These are phyloP conservation scores for Suhomyces chickasaworum DNA, from an alignment of 1,139 yeast species.

Conservation along the genomic window DNA sequence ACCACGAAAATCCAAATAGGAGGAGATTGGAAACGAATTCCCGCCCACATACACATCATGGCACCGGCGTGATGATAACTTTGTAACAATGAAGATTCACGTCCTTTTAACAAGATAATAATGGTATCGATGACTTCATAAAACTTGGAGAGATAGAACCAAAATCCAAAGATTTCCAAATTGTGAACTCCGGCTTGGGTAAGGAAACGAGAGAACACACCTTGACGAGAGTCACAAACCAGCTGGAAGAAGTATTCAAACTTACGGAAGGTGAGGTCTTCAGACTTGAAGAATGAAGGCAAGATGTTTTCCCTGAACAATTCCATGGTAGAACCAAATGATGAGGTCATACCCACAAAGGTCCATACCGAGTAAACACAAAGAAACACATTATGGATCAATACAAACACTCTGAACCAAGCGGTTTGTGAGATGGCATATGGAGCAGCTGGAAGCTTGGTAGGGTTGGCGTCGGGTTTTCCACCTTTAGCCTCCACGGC, in stretches of 20 bases:
- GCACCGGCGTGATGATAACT: conserved; percentile 84
- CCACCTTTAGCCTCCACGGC: conserved; percentile 21
- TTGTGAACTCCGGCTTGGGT: conserved; percentile 41
- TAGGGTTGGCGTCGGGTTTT: conserved; percentile 26
- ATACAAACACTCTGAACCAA: conserved; percentile 56
- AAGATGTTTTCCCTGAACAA: conserved; percentile 27
- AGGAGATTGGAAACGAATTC: conserved; percentile 68
- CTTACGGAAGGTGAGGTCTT: conserved; percentile 21
- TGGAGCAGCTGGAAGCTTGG: conserved; percentile 58
- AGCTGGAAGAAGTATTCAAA: conserved; percentile 55
- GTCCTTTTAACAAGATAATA: conserved; percentile 68
- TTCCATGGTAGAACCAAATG: conserved; percentile 46
- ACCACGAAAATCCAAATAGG: conserved; percentile 84
- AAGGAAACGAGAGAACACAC: conserved; percentile 48
- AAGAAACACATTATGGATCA: conserved; percentile 62
- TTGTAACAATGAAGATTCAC: conserved; percentile 67
- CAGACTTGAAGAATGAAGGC: conserved; percentile 19
- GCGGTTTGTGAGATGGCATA: conserved; percentile 47
- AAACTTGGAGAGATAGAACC: conserved; percentile 71
- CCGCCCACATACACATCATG: conserved; percentile 84
- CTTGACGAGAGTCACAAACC: conserved; percentile 62
- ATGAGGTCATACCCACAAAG: conserved; percentile 62
- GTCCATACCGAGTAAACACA: conserved; percentile 75
- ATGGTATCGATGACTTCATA: conserved; percentile 74
- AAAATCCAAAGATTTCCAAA: conserved; percentile 61